These are phyloP conservation scores for Penicillium manginii DNA, from an alignment of 495 filamentous ascomycete genomes.

Conservation along the genomic window DNA sequence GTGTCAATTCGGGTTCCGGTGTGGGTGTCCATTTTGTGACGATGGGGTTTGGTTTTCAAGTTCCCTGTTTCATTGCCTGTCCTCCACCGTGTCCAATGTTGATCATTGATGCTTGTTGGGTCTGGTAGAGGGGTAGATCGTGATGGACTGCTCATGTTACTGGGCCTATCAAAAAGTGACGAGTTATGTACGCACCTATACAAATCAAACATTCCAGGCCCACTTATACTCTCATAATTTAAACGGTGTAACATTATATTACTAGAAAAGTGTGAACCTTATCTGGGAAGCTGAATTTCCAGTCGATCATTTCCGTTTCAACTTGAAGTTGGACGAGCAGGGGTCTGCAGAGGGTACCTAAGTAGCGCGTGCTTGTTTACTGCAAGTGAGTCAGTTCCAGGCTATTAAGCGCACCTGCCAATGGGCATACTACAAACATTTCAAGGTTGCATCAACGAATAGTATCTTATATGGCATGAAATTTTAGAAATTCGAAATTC, in stretches of 20 bases:
- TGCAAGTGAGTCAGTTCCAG: too few relatives aligned
- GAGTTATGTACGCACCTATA: constrained; percentile 37
- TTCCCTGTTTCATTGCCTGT: constrained; percentile 18
- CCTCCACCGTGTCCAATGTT: constrained; percentile 26
- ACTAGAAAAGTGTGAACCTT: neutral
- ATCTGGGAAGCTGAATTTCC: too few relatives aligned
- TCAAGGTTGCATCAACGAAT: too few relatives aligned
- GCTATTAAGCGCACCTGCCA: too few relatives aligned
- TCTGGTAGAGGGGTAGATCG: constrained; percentile 31
- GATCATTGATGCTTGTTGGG: constrained; percentile 26
- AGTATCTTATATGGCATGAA: neutral
- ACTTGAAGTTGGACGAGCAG: too few relatives aligned
- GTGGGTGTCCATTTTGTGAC: constrained; percentile 25
- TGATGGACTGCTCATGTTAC: constrained; percentile 27
- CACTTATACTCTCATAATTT: neutral
- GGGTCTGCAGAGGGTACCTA: too few relatives aligned
- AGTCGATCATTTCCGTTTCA: too few relatives aligned
- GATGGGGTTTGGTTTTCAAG: constrained; percentile 23
- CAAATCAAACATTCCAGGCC: constrained; percentile 26
- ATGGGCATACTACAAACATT: too few relatives aligned
- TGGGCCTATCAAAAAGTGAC: constrained; percentile 34
- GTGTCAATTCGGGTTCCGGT: constrained; percentile 34
- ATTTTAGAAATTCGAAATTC: neutral
- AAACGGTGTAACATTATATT: neutral
- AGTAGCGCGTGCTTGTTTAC: too few relatives aligned